Evolutionary conservation across 208 protist genomes (phyloP).

Genomic region (Leishmania tropica): DNA sequence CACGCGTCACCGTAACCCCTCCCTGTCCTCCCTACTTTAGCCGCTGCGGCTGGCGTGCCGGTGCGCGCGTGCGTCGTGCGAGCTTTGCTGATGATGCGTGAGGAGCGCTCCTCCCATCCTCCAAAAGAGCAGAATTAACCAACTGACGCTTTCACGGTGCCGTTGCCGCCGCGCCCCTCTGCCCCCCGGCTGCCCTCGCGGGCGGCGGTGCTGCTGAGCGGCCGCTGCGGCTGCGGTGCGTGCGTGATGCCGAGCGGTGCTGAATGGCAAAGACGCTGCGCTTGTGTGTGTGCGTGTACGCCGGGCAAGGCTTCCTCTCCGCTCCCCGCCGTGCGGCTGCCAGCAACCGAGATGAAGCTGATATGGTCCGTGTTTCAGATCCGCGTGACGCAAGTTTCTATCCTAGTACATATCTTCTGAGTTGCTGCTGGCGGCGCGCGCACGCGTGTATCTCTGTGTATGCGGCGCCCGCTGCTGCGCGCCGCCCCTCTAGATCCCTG

Average conservation of each 20-base stretch:
- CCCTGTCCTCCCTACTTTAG: neutral
- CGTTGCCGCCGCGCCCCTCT: neutral
- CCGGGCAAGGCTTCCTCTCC: neutral
- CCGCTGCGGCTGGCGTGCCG: neutral
- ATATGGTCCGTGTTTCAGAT: slow-evolving; percentile 88
- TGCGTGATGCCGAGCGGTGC: slow-evolving; percentile 37
- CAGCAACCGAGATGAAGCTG: slow-evolving; percentile 54
- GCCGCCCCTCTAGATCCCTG: neutral
- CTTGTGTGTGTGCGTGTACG: neutral
- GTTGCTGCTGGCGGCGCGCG: neutral
- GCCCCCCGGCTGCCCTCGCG: neutral
- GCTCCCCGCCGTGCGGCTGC: neutral
- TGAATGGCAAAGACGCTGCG: slow-evolving; percentile 12
- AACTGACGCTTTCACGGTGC: slow-evolving; percentile 24
- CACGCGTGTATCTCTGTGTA: neutral
- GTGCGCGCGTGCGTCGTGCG: neutral
- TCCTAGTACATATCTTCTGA: slow-evolving; percentile 68
- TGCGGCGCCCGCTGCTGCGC: neutral
- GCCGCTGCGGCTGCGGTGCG: neutral
- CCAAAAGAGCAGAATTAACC: slow-evolving; percentile 53
- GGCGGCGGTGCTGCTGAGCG: slow-evolving; percentile 4
- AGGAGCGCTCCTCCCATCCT: slow-evolving; percentile 44
- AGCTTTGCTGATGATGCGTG: slow-evolving; percentile 43
- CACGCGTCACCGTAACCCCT: neutral
- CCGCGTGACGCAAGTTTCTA: slow-evolving; percentile 55